phyloP scores from a whole-genome alignment of 2,329 filamentous ascomycete species.

The Penicillium sclerotigenum region DNA sequence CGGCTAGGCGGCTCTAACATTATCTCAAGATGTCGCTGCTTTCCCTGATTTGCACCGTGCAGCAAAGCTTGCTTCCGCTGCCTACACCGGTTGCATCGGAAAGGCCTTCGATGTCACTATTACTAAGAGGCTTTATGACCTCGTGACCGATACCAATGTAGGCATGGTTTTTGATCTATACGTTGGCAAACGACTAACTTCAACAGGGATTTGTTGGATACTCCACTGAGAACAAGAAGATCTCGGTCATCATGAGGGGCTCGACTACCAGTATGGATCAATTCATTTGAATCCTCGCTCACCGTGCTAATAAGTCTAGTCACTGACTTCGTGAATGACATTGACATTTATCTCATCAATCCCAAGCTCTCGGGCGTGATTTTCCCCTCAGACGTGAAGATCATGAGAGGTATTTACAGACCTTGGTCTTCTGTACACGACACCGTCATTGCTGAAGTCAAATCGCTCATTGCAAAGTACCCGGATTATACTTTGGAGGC shows the following conservation, averaged over 20 bases:
- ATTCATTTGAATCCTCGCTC: not conserved
- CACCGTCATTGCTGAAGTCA: conserved; percentile 28
- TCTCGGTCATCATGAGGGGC: conserved; percentile 32
- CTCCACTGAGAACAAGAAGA: conserved; percentile 24
- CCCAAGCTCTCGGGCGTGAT: conserved; percentile 28
- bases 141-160: conserved; percentile 26
- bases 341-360: conserved; percentile 24
- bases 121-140: conserved; percentile 27
- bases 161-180: not conserved
- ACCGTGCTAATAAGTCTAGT: conserved; percentile 4
- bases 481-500: conserved; percentile 31
- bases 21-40: conserved; percentile 13
- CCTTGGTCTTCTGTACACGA: conserved; percentile 32
- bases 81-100: conserved; percentile 27
- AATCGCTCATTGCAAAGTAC: conserved; percentile 24
- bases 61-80: conserved; percentile 31
- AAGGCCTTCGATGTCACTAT: conserved; percentile 32
- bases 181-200: not conserved
- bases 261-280: conserved; percentile 24
- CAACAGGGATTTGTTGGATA: conserved; percentile 30
- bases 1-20: not conserved
- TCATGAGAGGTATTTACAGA: conserved; percentile 29
- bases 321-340: conserved; percentile 26
- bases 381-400: conserved; percentile 26
- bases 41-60: conserved; percentile 25